Evolutionary conservation across 371 early-diverging fungal genomes (phyloP), one percentile per base, ranked within the genome.

Genomic region (Parasitella parasitica): DNA sequence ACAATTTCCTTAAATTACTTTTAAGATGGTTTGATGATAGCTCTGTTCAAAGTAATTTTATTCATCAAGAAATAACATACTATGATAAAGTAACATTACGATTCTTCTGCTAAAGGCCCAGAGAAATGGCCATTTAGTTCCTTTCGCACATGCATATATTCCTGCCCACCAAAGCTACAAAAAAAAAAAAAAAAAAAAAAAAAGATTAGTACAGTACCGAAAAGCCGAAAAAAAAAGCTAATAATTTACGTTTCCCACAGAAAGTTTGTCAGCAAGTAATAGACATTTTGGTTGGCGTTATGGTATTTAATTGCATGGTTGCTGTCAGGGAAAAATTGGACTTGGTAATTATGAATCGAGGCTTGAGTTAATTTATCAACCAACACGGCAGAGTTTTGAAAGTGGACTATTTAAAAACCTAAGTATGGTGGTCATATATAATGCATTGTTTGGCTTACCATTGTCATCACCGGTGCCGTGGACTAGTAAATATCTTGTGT

Each of bases 401-500:
- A 85, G 46, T 70, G 70, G 32, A 70, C 70, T 70, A 53, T 1
- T n/a, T 15, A 15, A 48, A 13, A 26, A 32, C 11, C 6, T 32
- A 4, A 32, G 32, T 32, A 32, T 32, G 6, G 11, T 32, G 32
- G n/a, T n/a, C 32, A 8, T 32, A 0, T 1, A 8, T 32, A 32
- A 32, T 32, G 4, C 11, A 32, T 32, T 39, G 15, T 13, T 2
- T 16, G 18, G 15, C 22, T 71, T 67, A 73, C 77, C 78, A 55
- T 78, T 86, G 75, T 89, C 97, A 73, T 97, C 98, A 16, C 88
- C 94, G 1, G 91, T 92, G 20, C 98, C 98, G 67, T 97, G 98
- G 8, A 92, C 80, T 34, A 97, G 68, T 20, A 97, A 73, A 67
- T 88, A 96, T 30, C 85, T 70, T 0, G 88, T 71, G 43, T 89